Base-by-base conservation (phyloP, 306 rosid species). In the Acacia crassicarpa region DNA sequence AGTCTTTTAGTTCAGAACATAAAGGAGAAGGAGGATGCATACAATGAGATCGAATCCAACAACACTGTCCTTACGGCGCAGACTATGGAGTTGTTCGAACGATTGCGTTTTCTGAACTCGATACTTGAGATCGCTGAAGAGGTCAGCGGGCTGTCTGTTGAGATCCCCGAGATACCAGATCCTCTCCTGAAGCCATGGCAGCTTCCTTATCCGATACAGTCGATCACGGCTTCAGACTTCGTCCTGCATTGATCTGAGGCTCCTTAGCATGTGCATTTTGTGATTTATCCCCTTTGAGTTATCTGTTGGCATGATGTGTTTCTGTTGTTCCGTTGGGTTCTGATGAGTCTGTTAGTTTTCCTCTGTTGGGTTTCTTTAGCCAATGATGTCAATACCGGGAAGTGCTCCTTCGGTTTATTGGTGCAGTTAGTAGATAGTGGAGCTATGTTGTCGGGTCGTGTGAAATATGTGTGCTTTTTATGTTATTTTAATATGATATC, bases 171-270 rank as follows among this genome's bases (percentile, higher is more conserved):
- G 85, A 91, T 95, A 16, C 97, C 92, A 0, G 93, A 93, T 67
- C 86, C 94, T 14, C 83, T 93, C 25, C 82, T 93, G n/a, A 76
- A 87, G 70, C 94, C 98, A 3, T 92, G 98, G 99, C 93, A 90
- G 81, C 51, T 86, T 67, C 73, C 88, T 73, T 74, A 65, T 70
- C 88, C 84, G 2, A 75, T 71, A 13, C 97, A 82, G 72, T 88
- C 91, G 4, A 86, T 89, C 65, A 54, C 80, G 30, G 92, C 92
- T 6, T 85, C 98, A 0, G 89, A 91, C 59, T 80, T 87, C 91
- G 79, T 86, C 75, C 82, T 86, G 73, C 85, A 76, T 82, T 92
- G 90, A 91, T 81, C 13, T 73, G 6, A 38, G 25, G 22, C 25
- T 23, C 63, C 51, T 14, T 70, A 62, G 15, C 5, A 4, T 27